Base-by-base conservation (phyloP, 805 yeast species). In the Isabelozyma pseudorhagii region DNA sequence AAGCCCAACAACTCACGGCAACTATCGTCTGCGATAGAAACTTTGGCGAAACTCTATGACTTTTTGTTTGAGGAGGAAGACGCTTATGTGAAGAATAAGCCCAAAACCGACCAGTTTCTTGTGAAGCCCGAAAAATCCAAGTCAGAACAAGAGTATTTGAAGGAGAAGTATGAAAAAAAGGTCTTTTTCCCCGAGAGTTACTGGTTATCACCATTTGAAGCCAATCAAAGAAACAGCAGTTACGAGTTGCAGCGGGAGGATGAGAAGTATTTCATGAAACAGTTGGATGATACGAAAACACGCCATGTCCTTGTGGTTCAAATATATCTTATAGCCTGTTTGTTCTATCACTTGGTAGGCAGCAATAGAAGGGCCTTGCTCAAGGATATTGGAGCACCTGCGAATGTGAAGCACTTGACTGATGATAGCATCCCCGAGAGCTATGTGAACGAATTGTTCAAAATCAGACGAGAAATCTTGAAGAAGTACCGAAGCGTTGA, bases 131-230 rank as follows among this genome's bases (percentile, higher is more conserved):
- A 60, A 3, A 49, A 51, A 21, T 36, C 58, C 1, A 57, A 56
- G 17, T 47, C 43, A 2, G 64, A 63, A 18, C 42, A 44, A 18
- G 34, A 41, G 38, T 54, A 56, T 18, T 52, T 63, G 18, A 39
- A 45, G 2, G 47, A 51, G 41, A 67, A 66, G 47, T 64, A 60
- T 45, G 17, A 50, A 3, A 42, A 53, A 0, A 50, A 52, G 28
- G 46, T 52, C 34, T 72, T 67, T 49, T 68, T 66, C 44, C 72
- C 78, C 1, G 78, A 74, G 46, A 54, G 55, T 8, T 74, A 72
- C 54, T 70, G 68, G 63, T 45, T 60, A 1, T 61, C 74, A 3
- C 57, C 63, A 0, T 73, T 72, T 43, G 64, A 59, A n/a, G 57
- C 54, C 9, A 50, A 50, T 5, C 48, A 53, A 44, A 44, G 60